Conservation (phyloP, 306 rosid genomes). For the Vigna mungo region DNA sequence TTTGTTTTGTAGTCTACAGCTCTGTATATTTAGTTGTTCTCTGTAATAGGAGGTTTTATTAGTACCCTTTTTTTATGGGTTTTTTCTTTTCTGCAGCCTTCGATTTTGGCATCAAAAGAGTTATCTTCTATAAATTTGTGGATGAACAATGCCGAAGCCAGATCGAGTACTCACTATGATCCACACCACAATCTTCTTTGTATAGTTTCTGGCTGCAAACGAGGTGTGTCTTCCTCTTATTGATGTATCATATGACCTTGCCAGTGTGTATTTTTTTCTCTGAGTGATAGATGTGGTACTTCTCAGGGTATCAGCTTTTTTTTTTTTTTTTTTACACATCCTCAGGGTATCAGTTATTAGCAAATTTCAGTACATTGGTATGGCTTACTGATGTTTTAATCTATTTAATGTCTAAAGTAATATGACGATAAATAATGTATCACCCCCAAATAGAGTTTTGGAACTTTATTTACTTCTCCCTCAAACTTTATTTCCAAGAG, state of each 20-base stretch:
- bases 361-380: conserved; percentile 12
- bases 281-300: conserved; percentile 6
- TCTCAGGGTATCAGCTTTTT: neutral
- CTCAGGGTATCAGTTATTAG: conserved; percentile 31
- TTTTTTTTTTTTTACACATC: too few species aligned
- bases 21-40: conserved; percentile 1
- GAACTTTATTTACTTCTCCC: conserved; percentile 28
- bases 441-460: neutral
- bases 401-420: conserved; percentile 26
- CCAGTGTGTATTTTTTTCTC: neutral
- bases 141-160: conserved; percentile 88
- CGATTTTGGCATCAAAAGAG: conserved; percentile 64
- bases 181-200: conserved; percentile 95
- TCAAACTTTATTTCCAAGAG: conserved; percentile 1
- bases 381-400: conserved; percentile 25
- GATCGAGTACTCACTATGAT: conserved; percentile 98
- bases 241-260: conserved; percentile 4
- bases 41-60: conserved; percentile 14
- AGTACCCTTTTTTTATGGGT: conserved; percentile 31
- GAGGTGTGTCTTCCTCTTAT: conserved; percentile 49
- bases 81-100: conserved; percentile 65
- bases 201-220: conserved; percentile 85
- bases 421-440: neutral
- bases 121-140: conserved; percentile 83
- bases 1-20: conserved; percentile 33